phyloP scores from a whole-genome alignment of 352 stramenopile genomes.

The Saprolegnia diclina region DNA sequence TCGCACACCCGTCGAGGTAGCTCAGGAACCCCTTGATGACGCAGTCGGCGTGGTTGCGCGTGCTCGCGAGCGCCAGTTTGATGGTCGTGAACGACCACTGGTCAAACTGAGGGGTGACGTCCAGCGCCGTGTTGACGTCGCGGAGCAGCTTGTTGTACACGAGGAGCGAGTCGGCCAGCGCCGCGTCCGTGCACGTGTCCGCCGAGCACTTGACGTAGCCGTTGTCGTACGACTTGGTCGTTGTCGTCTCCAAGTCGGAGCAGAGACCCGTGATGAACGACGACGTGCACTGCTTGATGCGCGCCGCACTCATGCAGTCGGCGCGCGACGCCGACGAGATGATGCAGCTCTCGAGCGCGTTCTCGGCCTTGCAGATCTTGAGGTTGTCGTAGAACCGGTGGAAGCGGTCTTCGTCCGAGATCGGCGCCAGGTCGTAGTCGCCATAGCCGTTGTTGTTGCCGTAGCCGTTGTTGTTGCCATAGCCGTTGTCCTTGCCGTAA shows the following conservation, averaged over 20 bases:
- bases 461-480: neutral
- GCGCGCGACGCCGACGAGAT: neutral
- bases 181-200: neutral
- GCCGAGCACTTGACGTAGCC: neutral
- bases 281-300: neutral
- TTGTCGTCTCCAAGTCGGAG: neutral
- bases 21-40: conserved; percentile 13
- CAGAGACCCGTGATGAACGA: neutral
- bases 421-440: too few relatives aligned
- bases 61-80: conserved; percentile 11
- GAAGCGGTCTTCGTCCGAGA: neutral
- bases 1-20: neutral
- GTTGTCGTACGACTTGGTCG: neutral
- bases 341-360: neutral
- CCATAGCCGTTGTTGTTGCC: neutral
- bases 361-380: conserved; percentile 2
- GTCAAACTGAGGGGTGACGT: neutral
- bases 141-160: neutral
- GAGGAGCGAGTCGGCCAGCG: conserved; percentile 8
- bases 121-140: neutral
- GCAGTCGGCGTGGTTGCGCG: conserved; percentile 16
- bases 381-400: conserved; percentile 12
- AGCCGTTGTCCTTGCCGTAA: too few relatives aligned
- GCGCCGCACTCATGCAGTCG: neutral
- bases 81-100: neutral